Evolutionary conservation across 495 filamentous ascomycete species (phyloP).

Genomic region (Penicillium odoratum): DNA sequence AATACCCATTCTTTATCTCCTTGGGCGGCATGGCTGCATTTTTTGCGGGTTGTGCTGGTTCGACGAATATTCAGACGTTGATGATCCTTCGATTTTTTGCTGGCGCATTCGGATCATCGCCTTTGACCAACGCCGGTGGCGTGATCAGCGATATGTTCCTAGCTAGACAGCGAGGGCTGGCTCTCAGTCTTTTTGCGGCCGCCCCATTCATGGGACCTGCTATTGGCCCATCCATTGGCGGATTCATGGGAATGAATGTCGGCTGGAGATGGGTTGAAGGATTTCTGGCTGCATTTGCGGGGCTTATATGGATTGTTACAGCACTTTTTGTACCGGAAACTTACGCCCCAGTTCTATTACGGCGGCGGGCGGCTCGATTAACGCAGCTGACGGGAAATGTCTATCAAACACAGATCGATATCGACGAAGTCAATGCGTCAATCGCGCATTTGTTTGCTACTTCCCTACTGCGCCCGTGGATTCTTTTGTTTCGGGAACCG

Average conservation of each 20-base stretch:
- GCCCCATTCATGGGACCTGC: constrained; percentile 72
- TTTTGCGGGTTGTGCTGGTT: constrained; percentile 62
- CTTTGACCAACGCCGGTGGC: constrained; percentile 71
- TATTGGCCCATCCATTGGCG: constrained; percentile 60
- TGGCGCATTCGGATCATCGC: constrained; percentile 72
- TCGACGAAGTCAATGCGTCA: constrained; percentile 40
- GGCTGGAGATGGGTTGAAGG: constrained; percentile 73
- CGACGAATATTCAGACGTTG: constrained; percentile 63
- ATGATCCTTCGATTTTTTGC: constrained; percentile 77
- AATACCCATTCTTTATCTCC: constrained; percentile 65
- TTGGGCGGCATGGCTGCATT: constrained; percentile 66
- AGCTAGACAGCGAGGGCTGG: constrained; percentile 61
- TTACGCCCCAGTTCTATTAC: constrained; percentile 59
- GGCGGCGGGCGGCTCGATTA: constrained; percentile 51
- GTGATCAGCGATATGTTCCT: constrained; percentile 76
- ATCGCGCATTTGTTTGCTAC: constrained; percentile 42
- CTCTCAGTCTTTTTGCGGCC: constrained; percentile 62
- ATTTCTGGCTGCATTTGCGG: constrained; percentile 50
- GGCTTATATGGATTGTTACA: constrained; percentile 57
- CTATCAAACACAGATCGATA: constrained; percentile 50
- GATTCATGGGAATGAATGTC: constrained; percentile 57
- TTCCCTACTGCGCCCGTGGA: constrained; percentile 50
- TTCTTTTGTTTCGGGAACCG: constrained; percentile 51
- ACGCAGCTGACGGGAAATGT: constrained; percentile 57
- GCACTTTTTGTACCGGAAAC: constrained; percentile 59